Evolutionary conservation across 352 stramenopile genomes (phyloP).

Genomic region (Phytophthora quininea): DNA sequence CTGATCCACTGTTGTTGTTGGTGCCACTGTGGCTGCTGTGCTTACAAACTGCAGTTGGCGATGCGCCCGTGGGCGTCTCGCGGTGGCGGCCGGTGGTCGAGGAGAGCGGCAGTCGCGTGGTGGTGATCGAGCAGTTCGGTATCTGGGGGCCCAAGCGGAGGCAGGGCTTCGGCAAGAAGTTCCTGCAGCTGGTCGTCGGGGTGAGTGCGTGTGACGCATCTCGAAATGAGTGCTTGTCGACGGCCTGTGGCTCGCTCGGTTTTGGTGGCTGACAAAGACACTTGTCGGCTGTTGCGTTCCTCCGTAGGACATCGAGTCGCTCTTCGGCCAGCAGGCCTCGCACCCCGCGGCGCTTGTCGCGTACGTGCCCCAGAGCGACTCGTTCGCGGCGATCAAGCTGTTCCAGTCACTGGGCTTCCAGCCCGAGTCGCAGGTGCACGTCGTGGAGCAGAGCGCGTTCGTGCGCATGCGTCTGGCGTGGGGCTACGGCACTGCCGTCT

Average conservation of each 20-base stretch:
- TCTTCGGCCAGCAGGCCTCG: conserved; percentile 35
- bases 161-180: conserved; percentile 54
- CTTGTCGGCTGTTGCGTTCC: conserved; percentile 5
- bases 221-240: background rate
- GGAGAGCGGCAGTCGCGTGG: conserved; percentile 48
- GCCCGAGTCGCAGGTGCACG: conserved; percentile 35
- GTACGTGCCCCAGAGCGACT: conserved; percentile 49
- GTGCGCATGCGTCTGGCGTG: conserved; percentile 39
- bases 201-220: conserved; percentile 15
- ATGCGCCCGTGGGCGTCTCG: conserved; percentile 65
- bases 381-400: conserved; percentile 46
- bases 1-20: conserved; percentile 10
- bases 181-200: conserved; percentile 60
- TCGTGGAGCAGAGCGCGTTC: conserved; percentile 31
- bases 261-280: conserved; percentile 5
- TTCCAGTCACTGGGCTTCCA: conserved; percentile 65
- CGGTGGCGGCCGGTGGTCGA: conserved; percentile 50
- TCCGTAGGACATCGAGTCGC: conserved; percentile 55
- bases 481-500: conserved; percentile 18
- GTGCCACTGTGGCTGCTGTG: background rate
- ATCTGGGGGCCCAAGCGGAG: conserved; percentile 58
- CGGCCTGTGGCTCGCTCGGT: background rate
- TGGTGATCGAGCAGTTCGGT: conserved; percentile 66
- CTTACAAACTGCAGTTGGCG: conserved; percentile 52
- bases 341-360: conserved; percentile 45